These are phyloP conservation scores for Hypoxylon crocopeplum DNA, from an alignment of 495 filamentous ascomycete genomes.

Conservation along the genomic window DNA sequence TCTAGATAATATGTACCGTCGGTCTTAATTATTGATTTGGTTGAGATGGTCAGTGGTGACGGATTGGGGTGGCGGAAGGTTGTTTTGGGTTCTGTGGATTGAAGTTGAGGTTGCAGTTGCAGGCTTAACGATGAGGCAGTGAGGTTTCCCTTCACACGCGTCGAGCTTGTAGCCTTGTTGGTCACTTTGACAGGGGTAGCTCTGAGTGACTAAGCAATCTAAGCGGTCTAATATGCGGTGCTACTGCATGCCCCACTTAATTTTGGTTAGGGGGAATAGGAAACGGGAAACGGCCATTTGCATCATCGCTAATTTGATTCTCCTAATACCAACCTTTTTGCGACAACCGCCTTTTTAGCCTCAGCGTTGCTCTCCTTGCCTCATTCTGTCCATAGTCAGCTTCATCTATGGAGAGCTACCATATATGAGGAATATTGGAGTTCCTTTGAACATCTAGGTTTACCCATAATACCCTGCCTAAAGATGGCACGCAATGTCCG, in stretches of 20 bases:
- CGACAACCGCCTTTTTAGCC: too few species aligned
- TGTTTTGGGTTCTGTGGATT: too few species aligned
- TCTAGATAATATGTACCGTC: background rate
- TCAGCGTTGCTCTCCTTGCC: too few species aligned
- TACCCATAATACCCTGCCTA: slow-evolving; percentile 6
- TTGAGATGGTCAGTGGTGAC: too few species aligned
- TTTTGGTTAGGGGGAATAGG: background rate
- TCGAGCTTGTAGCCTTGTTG: slow-evolving; percentile 59
- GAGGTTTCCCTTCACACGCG: slow-evolving; percentile 44
- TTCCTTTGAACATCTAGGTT: background rate
- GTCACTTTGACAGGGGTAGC: slow-evolving; percentile 37
- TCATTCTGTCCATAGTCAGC: too few species aligned
- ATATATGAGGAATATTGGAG: background rate
- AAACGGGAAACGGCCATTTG: slow-evolving; percentile 19
- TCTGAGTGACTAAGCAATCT: slow-evolving; percentile 31
- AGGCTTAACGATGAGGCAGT: too few species aligned
- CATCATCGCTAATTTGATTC: slow-evolving; percentile 30
- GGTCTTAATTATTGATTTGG: background rate
- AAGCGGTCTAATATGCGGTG: background rate
- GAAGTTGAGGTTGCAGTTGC: too few species aligned
- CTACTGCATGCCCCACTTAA: slow-evolving; percentile 7
- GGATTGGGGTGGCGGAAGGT: too few species aligned
- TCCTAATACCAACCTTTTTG: background rate
- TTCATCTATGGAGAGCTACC: too few species aligned
- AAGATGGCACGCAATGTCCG: slow-evolving; percentile 62